Base-by-base conservation (phyloP, 768 basidiomycete species). In the Termitomyces bulborhizus region DNA sequence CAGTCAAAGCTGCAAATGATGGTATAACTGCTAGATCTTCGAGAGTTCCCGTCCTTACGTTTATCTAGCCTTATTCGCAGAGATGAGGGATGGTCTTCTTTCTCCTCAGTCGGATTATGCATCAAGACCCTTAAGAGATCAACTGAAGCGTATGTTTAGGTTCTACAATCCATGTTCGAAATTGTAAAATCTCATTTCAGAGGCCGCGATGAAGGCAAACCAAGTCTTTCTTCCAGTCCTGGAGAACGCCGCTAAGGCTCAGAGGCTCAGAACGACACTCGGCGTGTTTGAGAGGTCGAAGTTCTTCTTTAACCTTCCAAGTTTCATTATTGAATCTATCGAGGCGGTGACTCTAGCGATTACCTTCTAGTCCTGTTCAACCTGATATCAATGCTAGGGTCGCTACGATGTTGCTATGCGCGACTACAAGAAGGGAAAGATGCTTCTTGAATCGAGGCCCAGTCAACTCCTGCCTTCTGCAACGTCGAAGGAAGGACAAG, bases 281-380 rank as follows among this genome's bases (percentile, higher is more conserved):
- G 88, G 92, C 34, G 92, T 98, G 18, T 98, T 99, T 60, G 96
- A 98, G 62, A 82, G 93, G 42, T 95, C 92, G 49, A 96, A 95
- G 64, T 99, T 98, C 79, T 92, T 98, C 70, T 98, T 98, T 80
- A 98, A 96, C 64, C 79, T 99, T n/a, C 96, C 97, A 0, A 87
- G 88, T 31, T 86, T 88, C 45, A 82, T 99, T 24, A 79, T 90
- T 24, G 96, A 95, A 66, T 87, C 82, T 16, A 88, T 98, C 51
- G 89, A 96, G 68, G 87, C 87, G 55, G 94, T 95, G 65, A 62
- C 85, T 72, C 26, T n/a, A 32, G 6, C 41, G 34, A 55, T 39
- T n/a, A 46, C 11, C 45, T 56, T 12, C 52, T 5, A 46, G n/a
- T 55, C 3, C 40, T 26, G 18, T 16, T 55, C n/a, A n/a, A 57